Base-by-base conservation (phyloP, 208 protist species). In the Wallacemonas collosoma region DNA sequence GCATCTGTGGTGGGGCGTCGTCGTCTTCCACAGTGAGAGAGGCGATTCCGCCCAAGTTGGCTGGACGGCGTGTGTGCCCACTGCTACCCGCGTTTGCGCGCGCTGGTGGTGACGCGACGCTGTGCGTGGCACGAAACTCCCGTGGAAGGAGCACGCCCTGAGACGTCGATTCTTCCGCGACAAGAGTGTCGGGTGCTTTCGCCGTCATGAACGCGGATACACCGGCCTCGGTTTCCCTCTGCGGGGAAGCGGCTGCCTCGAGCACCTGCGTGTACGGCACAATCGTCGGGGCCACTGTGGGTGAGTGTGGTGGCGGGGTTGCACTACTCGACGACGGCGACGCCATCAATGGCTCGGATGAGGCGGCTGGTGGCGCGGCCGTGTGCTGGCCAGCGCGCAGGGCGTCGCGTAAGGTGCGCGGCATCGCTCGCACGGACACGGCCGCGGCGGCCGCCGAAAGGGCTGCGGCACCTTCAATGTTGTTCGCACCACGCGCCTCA, bases 401-500 rank as follows among this genome's bases (percentile, higher is more conserved):
- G 53, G 26, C 11, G 5, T 41, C 60, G 5, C 17, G 60, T 41
- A 65, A 9, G 40, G 60, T 41, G 38, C 60, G 60, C 6, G 60
- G 60, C 43, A 51, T 41, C 9, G 8, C 17, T 4, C n/a, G 43
- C 15, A 41, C 9, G 38, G 60, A 12, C n/a, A 65, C 41, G 0
- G 43, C 60, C n/a, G 60, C 60, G 11, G 60, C 60, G 11, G 60
- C 60, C 8, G 60, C 60, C 41, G 60, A 53, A 5, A 65, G 43
- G 9, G 60, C 60, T 3, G 60, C 60, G 3, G 60, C 60, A 38
- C 50, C 43, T n/a, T 65, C 60, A 36, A 65, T 48, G 14, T 50
- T 4, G 60, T 51, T 41, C 60, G 60, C 50, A 14, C 60, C 60
- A n/a, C 60, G 60, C 5, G 60, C 60, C n/a, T 65, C 60, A 26